Conservation (phyloP, 2,329 filamentous ascomycete species). For the Xylaria polymorpha region DNA sequence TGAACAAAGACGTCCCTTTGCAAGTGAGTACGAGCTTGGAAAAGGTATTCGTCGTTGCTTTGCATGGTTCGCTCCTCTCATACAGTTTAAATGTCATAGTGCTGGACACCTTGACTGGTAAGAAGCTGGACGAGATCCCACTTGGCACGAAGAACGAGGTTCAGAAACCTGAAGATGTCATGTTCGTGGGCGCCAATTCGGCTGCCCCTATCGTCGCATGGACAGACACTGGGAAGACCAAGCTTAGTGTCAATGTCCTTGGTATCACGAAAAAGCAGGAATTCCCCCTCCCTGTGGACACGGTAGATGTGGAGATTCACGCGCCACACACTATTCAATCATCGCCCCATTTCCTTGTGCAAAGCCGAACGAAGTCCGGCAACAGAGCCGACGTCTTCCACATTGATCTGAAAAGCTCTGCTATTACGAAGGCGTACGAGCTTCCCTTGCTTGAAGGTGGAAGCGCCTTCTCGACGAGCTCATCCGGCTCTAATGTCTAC, state of each 20-base stretch:
- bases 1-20: slow-evolving; percentile 75
- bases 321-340: slow-evolving; percentile 78
- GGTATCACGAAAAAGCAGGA: slow-evolving; percentile 68
- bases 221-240: slow-evolving; percentile 71
- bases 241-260: slow-evolving; percentile 78
- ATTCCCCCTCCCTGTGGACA: slow-evolving; percentile 61
- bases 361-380: slow-evolving; percentile 75
- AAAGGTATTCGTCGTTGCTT: slow-evolving; percentile 79
- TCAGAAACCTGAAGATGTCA: slow-evolving; percentile 69
- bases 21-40: slow-evolving; percentile 78
- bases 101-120: slow-evolving; percentile 78
- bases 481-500: slow-evolving; percentile 83
- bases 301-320: slow-evolving; percentile 72
- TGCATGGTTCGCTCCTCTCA: slow-evolving; percentile 76
- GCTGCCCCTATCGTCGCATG: slow-evolving; percentile 80
- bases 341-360: slow-evolving; percentile 84
- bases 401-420: slow-evolving; percentile 75
- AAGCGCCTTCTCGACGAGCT: slow-evolving; percentile 83
- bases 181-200: slow-evolving; percentile 81
- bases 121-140: slow-evolving; percentile 75
- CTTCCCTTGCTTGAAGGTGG: slow-evolving; percentile 76
- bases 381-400: slow-evolving; percentile 91
- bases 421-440: slow-evolving; percentile 81
- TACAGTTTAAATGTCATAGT: slow-evolving; percentile 81
- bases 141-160: slow-evolving; percentile 82